Conservation (phyloP, 345 rosid species). For the Citrus trifoliata region DNA sequence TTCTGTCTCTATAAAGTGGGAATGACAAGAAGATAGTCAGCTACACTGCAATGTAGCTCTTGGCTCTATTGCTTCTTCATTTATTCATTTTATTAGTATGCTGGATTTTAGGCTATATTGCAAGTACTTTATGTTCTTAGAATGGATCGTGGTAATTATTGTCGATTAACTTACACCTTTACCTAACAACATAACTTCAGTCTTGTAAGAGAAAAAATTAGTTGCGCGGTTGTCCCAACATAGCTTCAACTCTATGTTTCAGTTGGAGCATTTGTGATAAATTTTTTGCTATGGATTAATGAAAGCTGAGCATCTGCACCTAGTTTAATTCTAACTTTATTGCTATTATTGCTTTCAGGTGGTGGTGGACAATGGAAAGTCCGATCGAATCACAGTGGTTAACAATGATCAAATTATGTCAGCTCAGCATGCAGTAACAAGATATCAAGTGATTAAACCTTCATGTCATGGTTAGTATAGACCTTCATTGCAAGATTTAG, state of each 20-base stretch:
- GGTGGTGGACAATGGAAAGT: conserved; percentile 83
- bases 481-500: not conserved
- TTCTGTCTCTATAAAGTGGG: not conserved
- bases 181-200: not conserved
- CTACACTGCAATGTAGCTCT: not conserved
- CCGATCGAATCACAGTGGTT: conserved; percentile 76
- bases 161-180: not conserved
- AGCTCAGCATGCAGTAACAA: conserved; percentile 80
- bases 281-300: not conserved
- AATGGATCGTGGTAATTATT: not conserved
- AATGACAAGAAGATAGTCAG: not conserved
- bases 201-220: not conserved
- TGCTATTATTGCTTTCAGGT: conserved; percentile 36
- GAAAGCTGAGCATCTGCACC: not conserved
- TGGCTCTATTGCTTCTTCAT: not conserved
- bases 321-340: not conserved
- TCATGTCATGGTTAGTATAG: conserved; percentile 57
- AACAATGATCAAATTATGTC: conserved; percentile 39
- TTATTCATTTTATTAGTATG: not conserved
- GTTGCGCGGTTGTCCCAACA: not conserved
- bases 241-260: not conserved
- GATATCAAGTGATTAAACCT: conserved; percentile 67
- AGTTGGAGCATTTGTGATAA: not conserved
- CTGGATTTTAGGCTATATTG: not conserved
- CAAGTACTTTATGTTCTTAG: not conserved